phyloP scores from a whole-genome alignment of 2,329 filamentous ascomycete genomes.

The Clonostachys byssicola region DNA sequence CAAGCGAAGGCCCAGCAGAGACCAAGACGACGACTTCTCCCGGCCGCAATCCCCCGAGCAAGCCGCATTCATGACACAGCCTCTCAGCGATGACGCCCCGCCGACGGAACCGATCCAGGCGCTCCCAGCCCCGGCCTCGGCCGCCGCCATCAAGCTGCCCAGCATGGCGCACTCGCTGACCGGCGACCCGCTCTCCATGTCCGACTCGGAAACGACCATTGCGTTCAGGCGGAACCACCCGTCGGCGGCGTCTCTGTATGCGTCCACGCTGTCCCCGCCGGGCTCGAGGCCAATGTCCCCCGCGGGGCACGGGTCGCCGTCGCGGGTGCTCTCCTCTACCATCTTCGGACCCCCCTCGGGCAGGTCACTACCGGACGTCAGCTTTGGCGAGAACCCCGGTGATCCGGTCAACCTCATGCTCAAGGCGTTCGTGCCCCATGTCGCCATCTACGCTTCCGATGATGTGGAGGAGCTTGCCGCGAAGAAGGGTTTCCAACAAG shows the following conservation, averaged over 20 bases:
- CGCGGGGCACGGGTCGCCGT: constrained; percentile 53
- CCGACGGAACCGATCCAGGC: constrained; percentile 65
- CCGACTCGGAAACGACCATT: constrained; percentile 48
- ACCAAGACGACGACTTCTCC: constrained; percentile 2
- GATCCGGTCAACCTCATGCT: constrained; percentile 67
- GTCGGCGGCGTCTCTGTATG: constrained; percentile 57
- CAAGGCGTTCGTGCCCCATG: constrained; percentile 82
- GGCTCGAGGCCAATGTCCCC: constrained; percentile 67
- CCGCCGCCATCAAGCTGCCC: constrained; percentile 43
- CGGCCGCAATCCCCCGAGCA: constrained; percentile 4
- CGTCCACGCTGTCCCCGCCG: constrained; percentile 63
- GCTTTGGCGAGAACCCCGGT: constrained; percentile 36
- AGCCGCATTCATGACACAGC: constrained; percentile 61
- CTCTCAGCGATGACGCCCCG: constrained; percentile 54
- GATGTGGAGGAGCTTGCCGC: constrained; percentile 78
- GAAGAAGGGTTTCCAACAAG: constrained; percentile 79
- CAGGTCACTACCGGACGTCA: constrained; percentile 35
- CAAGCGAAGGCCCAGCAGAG: background rate
- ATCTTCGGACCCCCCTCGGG: constrained; percentile 45
- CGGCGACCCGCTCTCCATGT: constrained; percentile 38
- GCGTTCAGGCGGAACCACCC: constrained; percentile 51
- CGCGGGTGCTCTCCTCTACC: constrained; percentile 52
- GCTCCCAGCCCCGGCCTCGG: constrained; percentile 61
- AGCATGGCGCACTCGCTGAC: constrained; percentile 58
- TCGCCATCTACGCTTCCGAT: constrained; percentile 80